Percentiles rank a stretch among this genome's conserved stretches.
Conservation (phyloP, 345 rosid species). For the Eucalyptus urophylla region DNA sequence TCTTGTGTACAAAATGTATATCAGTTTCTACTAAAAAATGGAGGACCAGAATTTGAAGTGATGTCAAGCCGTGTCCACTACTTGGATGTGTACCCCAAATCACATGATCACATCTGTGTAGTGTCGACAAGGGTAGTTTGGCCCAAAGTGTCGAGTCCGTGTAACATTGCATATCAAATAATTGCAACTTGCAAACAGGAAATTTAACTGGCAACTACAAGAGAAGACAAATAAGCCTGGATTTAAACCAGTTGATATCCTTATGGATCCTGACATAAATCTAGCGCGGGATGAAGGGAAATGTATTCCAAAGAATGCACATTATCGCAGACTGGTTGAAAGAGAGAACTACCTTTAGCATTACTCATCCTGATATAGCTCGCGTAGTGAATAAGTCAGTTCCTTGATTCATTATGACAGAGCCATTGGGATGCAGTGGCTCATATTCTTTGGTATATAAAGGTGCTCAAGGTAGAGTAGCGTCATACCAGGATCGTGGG, state of each 20-base stretch:
- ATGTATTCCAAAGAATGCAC: background rate
- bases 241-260: background rate
- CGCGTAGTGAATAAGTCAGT: background rate
- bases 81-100: background rate
- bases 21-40: background rate
- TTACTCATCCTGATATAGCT: background rate
- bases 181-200: background rate
- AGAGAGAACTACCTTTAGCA: background rate
- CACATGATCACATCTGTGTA: background rate
- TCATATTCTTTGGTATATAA: background rate
- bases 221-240: background rate
- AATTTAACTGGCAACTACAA: background rate
- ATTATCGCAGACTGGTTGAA: background rate
- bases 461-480: background rate
- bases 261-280: background rate
- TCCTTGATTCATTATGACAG: background rate
- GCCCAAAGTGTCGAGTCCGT: background rate
- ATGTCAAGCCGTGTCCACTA: background rate
- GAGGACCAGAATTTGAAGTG: background rate
- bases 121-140: background rate
- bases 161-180: background rate
- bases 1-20: background rate
- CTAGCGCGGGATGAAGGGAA: background rate
- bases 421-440: background rate
- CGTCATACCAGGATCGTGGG: background rate